phyloP scores from a whole-genome alignment of 2,329 filamentous ascomycete genomes.

The Huntiella savannae region DNA sequence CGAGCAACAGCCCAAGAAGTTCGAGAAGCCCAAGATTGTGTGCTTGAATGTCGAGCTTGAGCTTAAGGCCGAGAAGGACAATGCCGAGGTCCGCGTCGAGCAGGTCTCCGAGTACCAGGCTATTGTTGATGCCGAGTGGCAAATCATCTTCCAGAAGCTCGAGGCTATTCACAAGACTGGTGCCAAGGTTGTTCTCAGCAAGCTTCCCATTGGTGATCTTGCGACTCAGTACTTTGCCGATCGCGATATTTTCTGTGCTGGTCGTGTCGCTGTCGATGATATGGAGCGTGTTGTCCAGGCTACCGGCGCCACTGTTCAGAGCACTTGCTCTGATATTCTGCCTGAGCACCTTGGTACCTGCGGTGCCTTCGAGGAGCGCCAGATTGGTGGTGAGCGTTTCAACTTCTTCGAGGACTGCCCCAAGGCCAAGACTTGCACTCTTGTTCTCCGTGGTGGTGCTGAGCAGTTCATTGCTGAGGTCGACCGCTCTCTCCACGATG shows the following conservation, averaged over 20 bases:
- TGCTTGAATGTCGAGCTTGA: conserved; percentile 96
- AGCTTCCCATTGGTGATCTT: conserved; percentile 90
- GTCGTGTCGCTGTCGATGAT: conserved; percentile 76
- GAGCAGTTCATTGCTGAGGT: conserved; percentile 99
- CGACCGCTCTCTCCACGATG: conserved; percentile 91
- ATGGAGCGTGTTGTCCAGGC: conserved; percentile 93
- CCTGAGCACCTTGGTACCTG: conserved; percentile 79
- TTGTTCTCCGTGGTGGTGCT: conserved; percentile 84
- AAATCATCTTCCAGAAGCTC: conserved; percentile 99
- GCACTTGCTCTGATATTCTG: conserved; percentile 89
- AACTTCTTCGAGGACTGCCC: conserved; percentile 98
- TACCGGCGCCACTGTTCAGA: conserved; percentile 80
- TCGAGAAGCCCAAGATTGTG: conserved; percentile 86
- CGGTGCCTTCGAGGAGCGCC: conserved; percentile 79
- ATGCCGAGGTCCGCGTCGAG: conserved; percentile 92
- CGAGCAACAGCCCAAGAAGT: conserved; percentile 94
- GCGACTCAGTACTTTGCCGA: conserved; percentile 97
- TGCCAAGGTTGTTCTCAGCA: conserved; percentile 92
- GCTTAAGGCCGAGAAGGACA: conserved; percentile 97
- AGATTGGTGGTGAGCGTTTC: conserved; percentile 93
- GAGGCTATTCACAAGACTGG: conserved; percentile 86
- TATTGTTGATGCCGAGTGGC: conserved; percentile 97
- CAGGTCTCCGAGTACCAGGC: conserved; percentile 98
- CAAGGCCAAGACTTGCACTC: conserved; percentile 86
- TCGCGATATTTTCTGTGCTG: conserved; percentile 94